Base-by-base conservation (phyloP, 2,329 filamentous ascomycete species). In the Metarhizium humberi region DNA sequence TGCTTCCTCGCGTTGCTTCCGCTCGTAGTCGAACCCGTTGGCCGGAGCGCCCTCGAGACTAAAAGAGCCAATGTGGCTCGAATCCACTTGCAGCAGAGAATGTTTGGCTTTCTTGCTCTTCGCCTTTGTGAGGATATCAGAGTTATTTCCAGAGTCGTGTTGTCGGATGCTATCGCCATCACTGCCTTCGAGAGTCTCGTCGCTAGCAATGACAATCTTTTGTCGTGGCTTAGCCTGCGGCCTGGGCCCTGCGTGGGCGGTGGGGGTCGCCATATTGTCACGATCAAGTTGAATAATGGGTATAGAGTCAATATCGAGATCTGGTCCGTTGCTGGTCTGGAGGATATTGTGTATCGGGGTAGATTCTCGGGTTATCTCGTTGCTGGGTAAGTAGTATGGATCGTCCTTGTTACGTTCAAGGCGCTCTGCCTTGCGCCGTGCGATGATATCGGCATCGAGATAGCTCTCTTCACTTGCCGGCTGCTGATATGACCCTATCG, bases 271-370 rank as follows among this genome's bases (percentile, higher is more conserved):
- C 8, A 78, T 68, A 57, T 79, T 80, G 36, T 86, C 85, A 7
- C 96, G 79, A 58, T 95, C 86, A 50, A 99, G 78, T 67, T 95
- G 85, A 84, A 99, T 94, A 64, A 99, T 92, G 2, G 94, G 94
- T 63, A 99, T 99, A 2, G 90, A 83, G 70, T 99, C 94, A 47
- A 99, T 86, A 66, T 99, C 92, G 8, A 97, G 75, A 48, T 88
- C 87, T 2, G 86, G 84, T 2, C 85, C 86, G 65, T 92, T 92
- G 56, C 83, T 84, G 56, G 78, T 84, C 56, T 83, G 79, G 3
- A 88, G 75, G 56, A 94, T 90, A 60, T 83, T 88, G 64, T 92
- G 88, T 51, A 94, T 85, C 0, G 89, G 89, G 1, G 88, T 92
- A 0, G 87, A 86, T 6, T 80, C 80, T 38, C 83, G 82, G 4